Evolutionary conservation across 2,329 filamentous ascomycete species (phyloP).

Genomic region (Cladophialophora immunda): DNA sequence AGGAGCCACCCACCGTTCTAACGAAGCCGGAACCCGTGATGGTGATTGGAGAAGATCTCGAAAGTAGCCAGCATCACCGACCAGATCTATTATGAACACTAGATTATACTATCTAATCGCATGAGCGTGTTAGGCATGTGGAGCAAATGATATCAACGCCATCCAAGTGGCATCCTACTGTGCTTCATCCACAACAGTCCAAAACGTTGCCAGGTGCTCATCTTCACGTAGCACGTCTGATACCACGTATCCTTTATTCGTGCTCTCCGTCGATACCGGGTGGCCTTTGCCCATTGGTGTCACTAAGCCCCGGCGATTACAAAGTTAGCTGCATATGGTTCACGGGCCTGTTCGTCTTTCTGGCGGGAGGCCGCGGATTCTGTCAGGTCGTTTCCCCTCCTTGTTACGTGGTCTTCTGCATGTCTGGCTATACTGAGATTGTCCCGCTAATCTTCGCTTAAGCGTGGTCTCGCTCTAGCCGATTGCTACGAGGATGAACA

Average conservation of each 20-base stretch:
- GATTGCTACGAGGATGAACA: no score
- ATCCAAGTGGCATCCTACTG: not conserved
- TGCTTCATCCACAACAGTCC: not conserved
- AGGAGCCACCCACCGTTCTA: not conserved
- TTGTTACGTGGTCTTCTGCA: not conserved
- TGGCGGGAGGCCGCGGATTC: not conserved
- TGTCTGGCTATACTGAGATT: no score
- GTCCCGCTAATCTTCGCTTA: no score
- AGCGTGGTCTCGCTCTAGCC: no score
- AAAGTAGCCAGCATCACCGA: slow-evolving; percentile 1
- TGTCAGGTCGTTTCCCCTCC: not conserved
- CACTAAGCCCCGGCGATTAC: not conserved
- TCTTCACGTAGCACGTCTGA: not conserved
- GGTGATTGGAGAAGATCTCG: not conserved
- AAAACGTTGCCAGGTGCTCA: not conserved
- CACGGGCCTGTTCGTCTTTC: not conserved
- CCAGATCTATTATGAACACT: not conserved
- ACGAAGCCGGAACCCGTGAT: slow-evolving; percentile 6
- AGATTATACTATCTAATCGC: not conserved
- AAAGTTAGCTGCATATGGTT: not conserved
- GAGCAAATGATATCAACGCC: not conserved
- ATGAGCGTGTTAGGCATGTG: not conserved
- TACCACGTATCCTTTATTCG: not conserved
- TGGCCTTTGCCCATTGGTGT: not conserved
- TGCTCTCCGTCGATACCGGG: not conserved